These are phyloP conservation scores for Friedmanniomyces endolithicus DNA, from an alignment of 495 filamentous ascomycete genomes.

Conservation along the genomic window DNA sequence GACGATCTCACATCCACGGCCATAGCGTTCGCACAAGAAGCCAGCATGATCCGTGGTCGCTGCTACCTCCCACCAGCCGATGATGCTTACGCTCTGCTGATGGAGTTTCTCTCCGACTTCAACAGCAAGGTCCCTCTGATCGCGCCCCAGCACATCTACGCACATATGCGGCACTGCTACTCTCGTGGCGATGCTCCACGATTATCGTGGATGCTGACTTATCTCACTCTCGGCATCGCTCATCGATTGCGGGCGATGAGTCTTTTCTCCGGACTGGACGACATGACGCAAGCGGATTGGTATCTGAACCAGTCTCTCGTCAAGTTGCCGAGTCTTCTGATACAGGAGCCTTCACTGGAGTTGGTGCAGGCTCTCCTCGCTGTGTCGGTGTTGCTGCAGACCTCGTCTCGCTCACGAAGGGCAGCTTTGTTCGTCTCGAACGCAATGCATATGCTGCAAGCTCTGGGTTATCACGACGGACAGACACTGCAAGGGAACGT, in stretches of 20 bases:
- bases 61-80: neutral
- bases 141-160: neutral
- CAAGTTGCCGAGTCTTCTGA: neutral
- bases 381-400: neutral
- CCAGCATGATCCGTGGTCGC: neutral
- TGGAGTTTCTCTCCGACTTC: neutral
- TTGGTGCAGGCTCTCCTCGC: neutral
- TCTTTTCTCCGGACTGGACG: neutral
- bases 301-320: conserved; percentile 3
- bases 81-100: neutral
- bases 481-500: neutral
- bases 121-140: conserved; percentile 4
- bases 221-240: neutral
- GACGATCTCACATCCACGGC: neutral
- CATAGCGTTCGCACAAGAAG: neutral
- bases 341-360: neutral
- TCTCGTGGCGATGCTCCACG: neutral
- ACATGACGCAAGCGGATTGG: neutral
- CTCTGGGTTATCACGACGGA: neutral
- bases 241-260: conserved; percentile 3
- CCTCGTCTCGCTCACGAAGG: neutral
- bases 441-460: conserved; percentile 1
- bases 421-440: conserved; percentile 1
- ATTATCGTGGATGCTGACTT: neutral
- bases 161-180: neutral